Evolutionary conservation across 139 green algal genomes (phyloP), one percentile per base, ranked within the genome.

Genomic region (Cymbomonas tetramitiformis): DNA sequence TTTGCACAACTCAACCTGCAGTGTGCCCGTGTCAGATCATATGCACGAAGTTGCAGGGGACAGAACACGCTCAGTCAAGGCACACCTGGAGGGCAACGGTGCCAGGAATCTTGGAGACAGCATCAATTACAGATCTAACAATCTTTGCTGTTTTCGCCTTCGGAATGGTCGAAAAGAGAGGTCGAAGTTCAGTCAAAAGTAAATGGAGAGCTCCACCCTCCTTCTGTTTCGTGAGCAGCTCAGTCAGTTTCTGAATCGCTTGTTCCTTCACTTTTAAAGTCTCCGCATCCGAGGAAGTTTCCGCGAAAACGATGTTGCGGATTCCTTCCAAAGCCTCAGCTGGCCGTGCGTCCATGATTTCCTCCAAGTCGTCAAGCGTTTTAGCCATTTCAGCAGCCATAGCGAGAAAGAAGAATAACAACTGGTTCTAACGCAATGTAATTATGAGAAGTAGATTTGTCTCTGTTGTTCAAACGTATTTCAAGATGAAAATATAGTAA

Each of bases 131-230:
- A 2, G 52, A 85, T 9, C 91, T 69, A 9, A 98, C 89, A 18
- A 98, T 81, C 74, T 97, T 97, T 30, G 91, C 91, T 2, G 91
- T 98, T 69, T 97, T 98, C 19, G 91, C 91, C 58, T 98, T 98
- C 18, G 91, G 84, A 25, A 97, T 85, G 21, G 61, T 46, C 8
- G 32, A 65, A 56, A 98, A 98, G 39, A 92, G 80, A 1, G 75
- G 71, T 31, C 87, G 70, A 33, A 98, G 67, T 18, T 95, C 79
- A 1, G 71, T 71, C 5, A 98, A 74, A 31, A 98, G 75, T 21
- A 68, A 41, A 30, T 56, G 62, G 19, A 97, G 64, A 1, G 67
- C 74, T 19, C 70, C 26, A 0, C 83, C 83, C 38, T 94, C 79
- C 2, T 73, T 38, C 40, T 79, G 54, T 63, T 84, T 79, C 0